These are phyloP conservation scores for Salix udensis DNA, from an alignment of 345 rosid species.

Conservation along the genomic window DNA sequence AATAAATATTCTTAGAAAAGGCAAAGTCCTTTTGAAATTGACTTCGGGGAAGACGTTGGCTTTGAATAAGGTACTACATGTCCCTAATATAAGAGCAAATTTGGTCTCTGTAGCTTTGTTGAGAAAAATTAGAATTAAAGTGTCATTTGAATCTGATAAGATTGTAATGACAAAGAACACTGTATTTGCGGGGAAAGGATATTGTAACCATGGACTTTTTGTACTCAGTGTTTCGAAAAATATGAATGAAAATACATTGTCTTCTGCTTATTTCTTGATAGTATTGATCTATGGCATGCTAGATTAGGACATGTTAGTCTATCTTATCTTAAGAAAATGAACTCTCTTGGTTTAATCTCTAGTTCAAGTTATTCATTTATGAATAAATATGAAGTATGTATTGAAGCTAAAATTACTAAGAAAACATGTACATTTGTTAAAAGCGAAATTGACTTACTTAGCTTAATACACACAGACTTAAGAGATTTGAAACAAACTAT, in stretches of 20 bases:
- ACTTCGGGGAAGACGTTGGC: neutral
- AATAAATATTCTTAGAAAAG: neutral
- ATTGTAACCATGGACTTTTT: neutral
- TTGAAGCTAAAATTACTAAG: no score
- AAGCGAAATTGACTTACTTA: no score
- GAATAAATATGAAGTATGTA: no score
- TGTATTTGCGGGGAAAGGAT: neutral
- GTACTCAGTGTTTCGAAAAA: neutral
- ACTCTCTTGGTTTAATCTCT: neutral
- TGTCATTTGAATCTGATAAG: neutral
- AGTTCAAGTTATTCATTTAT: neutral
- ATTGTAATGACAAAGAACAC: neutral
- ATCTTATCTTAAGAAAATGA: neutral
- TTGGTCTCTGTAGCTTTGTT: no score
- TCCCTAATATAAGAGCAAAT: no score
- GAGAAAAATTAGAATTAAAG: no score
- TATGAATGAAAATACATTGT: neutral
- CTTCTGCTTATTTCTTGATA: slow-evolving; percentile 10
- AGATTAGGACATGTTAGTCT: neutral
- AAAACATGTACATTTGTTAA: no score
- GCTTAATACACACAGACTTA: no score
- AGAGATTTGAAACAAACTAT: no score
- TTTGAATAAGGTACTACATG: no score
- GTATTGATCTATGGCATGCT: neutral
- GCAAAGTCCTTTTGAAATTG: neutral